Percentiles rank a stretch among this genome's conserved stretches.
phyloP scores from a whole-genome alignment of 169 alveolate species.

The Ichthyophthirius multifiliis region DNA sequence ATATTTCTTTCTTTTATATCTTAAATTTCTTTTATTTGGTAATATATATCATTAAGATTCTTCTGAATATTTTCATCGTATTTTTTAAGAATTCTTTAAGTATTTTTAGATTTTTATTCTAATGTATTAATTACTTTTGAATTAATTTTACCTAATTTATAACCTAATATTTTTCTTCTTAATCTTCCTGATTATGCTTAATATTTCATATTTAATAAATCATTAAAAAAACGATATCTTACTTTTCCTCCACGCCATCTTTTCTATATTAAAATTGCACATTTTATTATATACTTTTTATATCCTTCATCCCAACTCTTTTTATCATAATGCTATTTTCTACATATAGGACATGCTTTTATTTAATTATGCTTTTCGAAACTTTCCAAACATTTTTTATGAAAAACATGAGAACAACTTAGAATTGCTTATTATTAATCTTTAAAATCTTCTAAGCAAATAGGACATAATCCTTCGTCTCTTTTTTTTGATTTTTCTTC shows the following conservation, averaged over 20 bases:
- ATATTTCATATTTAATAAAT: neutral
- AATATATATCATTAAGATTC: neutral
- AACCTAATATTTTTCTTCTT: conserved; percentile 17
- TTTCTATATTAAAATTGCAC: neutral
- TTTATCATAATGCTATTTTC: conserved; percentile 16
- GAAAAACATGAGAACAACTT: conserved; percentile 29
- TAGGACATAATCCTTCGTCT: conserved; percentile 18
- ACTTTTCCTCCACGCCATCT: conserved; percentile 17
- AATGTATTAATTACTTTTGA: neutral
- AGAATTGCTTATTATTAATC: conserved; percentile 7
- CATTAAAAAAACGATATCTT: neutral
- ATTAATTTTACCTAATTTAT: neutral
- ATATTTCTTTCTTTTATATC: neutral
- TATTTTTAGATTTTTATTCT: neutral
- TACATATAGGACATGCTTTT: conserved; percentile 29
- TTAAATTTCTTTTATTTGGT: neutral
- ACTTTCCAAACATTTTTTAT: conserved; percentile 16
- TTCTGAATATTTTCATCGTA: neutral
- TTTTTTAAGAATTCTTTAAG: neutral
- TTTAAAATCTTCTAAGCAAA: conserved; percentile 18
- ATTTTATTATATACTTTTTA: neutral
- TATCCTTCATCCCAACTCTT: conserved; percentile 20
- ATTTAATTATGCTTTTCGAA: conserved; percentile 23
- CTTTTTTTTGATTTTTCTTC: conserved; percentile 7
- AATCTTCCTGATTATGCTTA: neutral